phyloP scores from a whole-genome alignment of 2,329 filamentous ascomycete genomes.

The Aspergillus ibericus region DNA sequence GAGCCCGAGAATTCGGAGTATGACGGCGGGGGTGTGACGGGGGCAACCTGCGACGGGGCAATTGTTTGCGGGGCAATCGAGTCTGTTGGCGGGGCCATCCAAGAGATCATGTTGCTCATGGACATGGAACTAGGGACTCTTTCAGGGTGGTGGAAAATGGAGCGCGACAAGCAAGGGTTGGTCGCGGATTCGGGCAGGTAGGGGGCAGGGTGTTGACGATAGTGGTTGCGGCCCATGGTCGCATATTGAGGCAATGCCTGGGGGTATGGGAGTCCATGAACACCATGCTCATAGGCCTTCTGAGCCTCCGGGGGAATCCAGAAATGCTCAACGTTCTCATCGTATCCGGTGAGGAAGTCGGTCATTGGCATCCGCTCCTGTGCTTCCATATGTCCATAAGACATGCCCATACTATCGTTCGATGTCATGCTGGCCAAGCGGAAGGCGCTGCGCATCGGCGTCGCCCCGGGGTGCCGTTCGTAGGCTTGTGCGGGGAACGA shows the following conservation, averaged over 20 bases:
- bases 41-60: slow-evolving; percentile 35
- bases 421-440: slow-evolving; percentile 37
- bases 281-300: slow-evolving; percentile 36
- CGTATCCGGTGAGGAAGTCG: slow-evolving; percentile 40
- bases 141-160: slow-evolving; percentile 41
- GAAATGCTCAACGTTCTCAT: slow-evolving; percentile 40
- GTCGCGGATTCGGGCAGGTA: slow-evolving; percentile 41
- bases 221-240: slow-evolving; percentile 36
- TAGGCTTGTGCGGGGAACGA: slow-evolving; percentile 30
- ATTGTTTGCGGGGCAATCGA: slow-evolving; percentile 39
- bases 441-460: slow-evolving; percentile 38
- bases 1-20: slow-evolving; percentile 39
- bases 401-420: slow-evolving; percentile 32
- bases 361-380: slow-evolving; percentile 37
- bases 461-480: slow-evolving; percentile 31
- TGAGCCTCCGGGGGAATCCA: slow-evolving; percentile 39
- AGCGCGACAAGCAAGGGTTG: slow-evolving; percentile 40
- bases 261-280: slow-evolving; percentile 32
- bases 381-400: slow-evolving; percentile 34
- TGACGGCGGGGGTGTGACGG: slow-evolving; percentile 39
- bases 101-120: slow-evolving; percentile 39
- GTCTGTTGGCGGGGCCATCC: slow-evolving; percentile 34
- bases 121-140: slow-evolving; percentile 36
- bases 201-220: slow-evolving; percentile 31
- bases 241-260: slow-evolving; percentile 37